These are phyloP conservation scores for Bocquillonia castaneifolia DNA, from an alignment of 441 rosid genomes.

Conservation along the genomic window DNA sequence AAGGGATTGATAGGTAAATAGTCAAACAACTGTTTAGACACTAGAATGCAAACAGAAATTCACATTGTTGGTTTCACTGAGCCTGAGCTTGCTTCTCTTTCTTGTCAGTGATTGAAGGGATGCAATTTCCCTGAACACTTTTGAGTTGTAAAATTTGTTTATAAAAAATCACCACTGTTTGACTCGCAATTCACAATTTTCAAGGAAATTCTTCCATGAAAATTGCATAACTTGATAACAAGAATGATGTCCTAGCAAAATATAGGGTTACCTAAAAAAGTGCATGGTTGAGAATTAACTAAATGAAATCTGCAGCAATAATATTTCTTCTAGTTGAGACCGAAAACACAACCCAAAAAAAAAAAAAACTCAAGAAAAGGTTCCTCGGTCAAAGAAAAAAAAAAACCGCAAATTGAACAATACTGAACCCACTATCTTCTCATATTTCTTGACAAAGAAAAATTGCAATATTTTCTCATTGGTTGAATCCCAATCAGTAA, in stretches of 20 bases:
- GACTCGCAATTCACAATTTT: background rate
- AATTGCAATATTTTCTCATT: constrained; percentile 28
- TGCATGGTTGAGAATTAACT: too few species aligned
- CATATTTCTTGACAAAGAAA: background rate
- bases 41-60: constrained; percentile 13
- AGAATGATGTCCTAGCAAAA: too few species aligned
- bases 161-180: constrained; percentile 1
- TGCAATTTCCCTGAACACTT: background rate
- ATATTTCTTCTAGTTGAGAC: too few species aligned
- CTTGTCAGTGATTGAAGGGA: constrained; percentile 3
- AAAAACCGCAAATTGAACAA: background rate
- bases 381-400: too few species aligned
- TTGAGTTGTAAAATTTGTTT: constrained; percentile 22
- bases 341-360: too few species aligned
- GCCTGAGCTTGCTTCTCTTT: constrained; percentile 9
- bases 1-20: constrained; percentile 76
- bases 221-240: background rate
- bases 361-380: too few species aligned
- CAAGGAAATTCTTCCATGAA: background rate
- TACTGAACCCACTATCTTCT: background rate
- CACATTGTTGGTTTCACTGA: constrained; percentile 24
- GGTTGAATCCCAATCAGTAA: constrained; percentile 31
- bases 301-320: too few species aligned
- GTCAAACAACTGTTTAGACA: constrained; percentile 2
- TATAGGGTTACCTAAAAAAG: too few species aligned